These are phyloP conservation scores for Spizellomyces punctatus DNA, from an alignment of 192 early-diverging fungal species.

Conservation along the genomic window DNA sequence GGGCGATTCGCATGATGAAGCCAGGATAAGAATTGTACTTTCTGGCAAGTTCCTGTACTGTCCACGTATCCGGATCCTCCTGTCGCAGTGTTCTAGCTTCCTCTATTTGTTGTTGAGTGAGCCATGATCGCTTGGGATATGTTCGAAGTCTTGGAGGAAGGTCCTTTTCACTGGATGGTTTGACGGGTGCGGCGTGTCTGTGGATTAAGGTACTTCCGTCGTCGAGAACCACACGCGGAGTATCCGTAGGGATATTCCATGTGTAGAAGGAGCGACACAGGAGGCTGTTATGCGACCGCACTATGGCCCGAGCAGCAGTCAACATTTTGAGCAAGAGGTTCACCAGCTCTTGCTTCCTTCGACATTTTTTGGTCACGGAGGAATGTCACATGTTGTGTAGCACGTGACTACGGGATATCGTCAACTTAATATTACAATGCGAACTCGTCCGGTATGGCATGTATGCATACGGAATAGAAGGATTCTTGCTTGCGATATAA, in stretches of 20 bases:
- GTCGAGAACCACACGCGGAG: conserved; percentile 42
- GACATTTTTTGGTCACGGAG: too few relatives aligned
- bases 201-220: conserved; percentile 49
- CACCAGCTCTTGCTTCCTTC: too few relatives aligned
- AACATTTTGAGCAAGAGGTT: too few relatives aligned
- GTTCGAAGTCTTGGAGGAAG: conserved; percentile 27
- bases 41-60: conserved; percentile 31
- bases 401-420: too few relatives aligned
- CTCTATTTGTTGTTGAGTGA: conserved; percentile 19
- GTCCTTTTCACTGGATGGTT: neutral
- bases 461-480: too few relatives aligned
- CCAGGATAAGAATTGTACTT: conserved; percentile 26
- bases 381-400: too few relatives aligned
- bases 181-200: neutral
- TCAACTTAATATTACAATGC: too few relatives aligned
- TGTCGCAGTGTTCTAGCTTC: conserved; percentile 7
- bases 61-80: conserved; percentile 35
- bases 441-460: too few relatives aligned
- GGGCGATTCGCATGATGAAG: conserved; percentile 30
- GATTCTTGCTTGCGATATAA: too few relatives aligned
- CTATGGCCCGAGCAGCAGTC: too few relatives aligned
- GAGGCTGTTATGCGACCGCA: too few relatives aligned
- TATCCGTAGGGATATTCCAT: conserved; percentile 43
- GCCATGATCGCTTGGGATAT: neutral
- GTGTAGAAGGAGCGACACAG: conserved; percentile 43